Evolutionary conservation across 2,329 filamentous ascomycete species (phyloP).

Genomic region (Diaporthe nobilis): DNA sequence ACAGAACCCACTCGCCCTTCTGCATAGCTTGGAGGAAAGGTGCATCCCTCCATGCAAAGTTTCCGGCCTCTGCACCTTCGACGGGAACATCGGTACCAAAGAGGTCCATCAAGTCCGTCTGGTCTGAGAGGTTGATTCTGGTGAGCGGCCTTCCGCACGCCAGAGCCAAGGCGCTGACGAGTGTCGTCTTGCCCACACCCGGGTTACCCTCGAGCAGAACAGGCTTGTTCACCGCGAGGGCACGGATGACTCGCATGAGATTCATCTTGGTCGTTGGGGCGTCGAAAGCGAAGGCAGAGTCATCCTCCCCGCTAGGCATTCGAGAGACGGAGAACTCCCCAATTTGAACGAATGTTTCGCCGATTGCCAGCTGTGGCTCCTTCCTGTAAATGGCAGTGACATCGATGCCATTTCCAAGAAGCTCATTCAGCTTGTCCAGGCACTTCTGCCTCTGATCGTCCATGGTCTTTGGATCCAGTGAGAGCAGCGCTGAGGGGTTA

Average conservation of each 20-base stretch:
- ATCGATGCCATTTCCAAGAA: conserved; percentile 75
- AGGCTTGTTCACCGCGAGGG: conserved; percentile 89
- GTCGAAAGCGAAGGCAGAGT: conserved; percentile 81
- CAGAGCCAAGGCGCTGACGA: conserved; percentile 87
- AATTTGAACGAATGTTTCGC: conserved; percentile 71
- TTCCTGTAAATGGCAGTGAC: conserved; percentile 76
- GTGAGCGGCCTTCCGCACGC: conserved; percentile 87
- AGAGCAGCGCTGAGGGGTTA: conserved; percentile 90
- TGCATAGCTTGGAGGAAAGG: conserved; percentile 98
- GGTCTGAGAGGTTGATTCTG: conserved; percentile 96
- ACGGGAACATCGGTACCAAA: conserved; percentile 97
- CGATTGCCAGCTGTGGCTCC: conserved; percentile 70
- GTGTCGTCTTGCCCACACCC: conserved; percentile 97
- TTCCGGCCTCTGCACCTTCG: conserved; percentile 90
- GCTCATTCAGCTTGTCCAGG: conserved; percentile 76
- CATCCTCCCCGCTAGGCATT: conserved; percentile 61
- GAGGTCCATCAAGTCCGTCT: conserved; percentile 97
- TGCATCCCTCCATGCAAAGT: conserved; percentile 95
- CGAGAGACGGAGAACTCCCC: conserved; percentile 81
- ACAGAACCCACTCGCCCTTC: conserved; percentile 92
- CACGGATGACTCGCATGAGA: conserved; percentile 90
- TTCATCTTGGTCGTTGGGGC: conserved; percentile 93
- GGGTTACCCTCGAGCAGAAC: conserved; percentile 96
- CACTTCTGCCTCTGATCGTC: conserved; percentile 80
- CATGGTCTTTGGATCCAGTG: conserved; percentile 78